Percentiles rank a stretch among this genome's conserved stretches.
Conservation (phyloP, 495 filamentous ascomycete species). For the Pseudotulostoma volvatum region DNA sequence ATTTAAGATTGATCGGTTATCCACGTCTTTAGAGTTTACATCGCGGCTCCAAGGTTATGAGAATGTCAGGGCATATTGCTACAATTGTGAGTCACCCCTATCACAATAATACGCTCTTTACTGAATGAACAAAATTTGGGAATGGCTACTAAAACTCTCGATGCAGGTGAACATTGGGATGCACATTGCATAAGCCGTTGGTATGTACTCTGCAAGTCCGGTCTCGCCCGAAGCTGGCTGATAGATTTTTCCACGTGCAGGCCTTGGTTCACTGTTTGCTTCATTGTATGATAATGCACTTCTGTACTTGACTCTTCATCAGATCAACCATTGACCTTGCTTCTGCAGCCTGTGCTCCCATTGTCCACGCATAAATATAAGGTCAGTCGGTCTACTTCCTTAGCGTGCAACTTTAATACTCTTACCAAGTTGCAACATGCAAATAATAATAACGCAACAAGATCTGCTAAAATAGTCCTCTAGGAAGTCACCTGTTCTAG, state of each 20-base stretch:
- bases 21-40: slow-evolving; percentile 27
- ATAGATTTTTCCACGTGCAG: too few relatives aligned
- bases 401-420: too few relatives aligned
- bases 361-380: slow-evolving; percentile 35
- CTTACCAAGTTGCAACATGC: too few relatives aligned
- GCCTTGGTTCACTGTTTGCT: slow-evolving; percentile 40
- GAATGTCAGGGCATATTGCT: slow-evolving; percentile 36
- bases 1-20: background rate
- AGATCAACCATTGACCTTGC: background rate
- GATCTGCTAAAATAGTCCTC: slow-evolving; percentile 8
- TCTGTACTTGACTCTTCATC: background rate
- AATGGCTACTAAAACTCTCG: too few relatives aligned
- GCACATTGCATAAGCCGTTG: slow-evolving; percentile 36
- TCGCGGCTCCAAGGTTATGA: slow-evolving; percentile 38
- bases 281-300: slow-evolving; percentile 28
- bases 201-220: slow-evolving; percentile 20
- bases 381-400: too few relatives aligned
- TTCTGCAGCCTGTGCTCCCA: slow-evolving; percentile 30
- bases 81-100: slow-evolving; percentile 28
- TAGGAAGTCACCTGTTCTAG: slow-evolving; percentile 37
- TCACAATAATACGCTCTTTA: too few relatives aligned
- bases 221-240: too few relatives aligned
- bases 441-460: too few relatives aligned
- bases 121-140: too few relatives aligned
- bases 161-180: slow-evolving; percentile 34